Evolutionary conservation across 495 filamentous ascomycete species (phyloP), one percentile per base, ranked within the genome.

Genomic region (Pseudomonodictys pantanalensis): DNA sequence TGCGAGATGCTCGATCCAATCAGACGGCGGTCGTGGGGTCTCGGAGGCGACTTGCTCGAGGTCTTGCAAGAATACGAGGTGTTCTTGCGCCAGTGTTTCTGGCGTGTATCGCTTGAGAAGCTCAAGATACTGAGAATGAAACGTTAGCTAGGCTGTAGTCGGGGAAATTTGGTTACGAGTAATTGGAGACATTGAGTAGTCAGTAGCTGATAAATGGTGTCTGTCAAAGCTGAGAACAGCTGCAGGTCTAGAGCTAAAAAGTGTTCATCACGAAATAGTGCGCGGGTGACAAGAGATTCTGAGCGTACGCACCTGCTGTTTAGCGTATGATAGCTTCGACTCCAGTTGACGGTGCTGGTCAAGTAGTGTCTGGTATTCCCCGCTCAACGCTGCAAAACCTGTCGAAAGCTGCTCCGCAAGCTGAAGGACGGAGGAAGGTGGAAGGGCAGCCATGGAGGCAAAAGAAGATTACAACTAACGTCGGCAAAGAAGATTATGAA

Each of bases 181-280:
- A 33, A 68, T 42, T 62, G 66, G 52, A 60, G 51, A 67, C 44
- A 49, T 33, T n/a, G n/a, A n/a, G n/a, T n/a, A n/a, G n/a, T n/a
- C n/a, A n/a, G n/a, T n/a, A n/a, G n/a, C n/a, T n/a, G n/a, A n/a
- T n/a, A n/a, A 38, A 20, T 50, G 41, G 68, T 82, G 63, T 84
- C 81, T 76, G 69, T 83, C 82, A 75, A 72, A 69, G 75, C 74
- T 70, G 70, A 65, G 58, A 67, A 73, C 75, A 79, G 75, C 82
- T 86, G 73, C 76, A 82, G 84, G 81, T 87, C 83, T 87, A 86
- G 83, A 86, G 83, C 83, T 87, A 86, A 84, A 41, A 65, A 47
- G 72, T 64, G 74, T 64, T 82, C 79, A 83, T 86, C 85, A 84
- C 82, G 42, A 47, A 63, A 53, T 47, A 38, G 29, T 39, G 47